phyloP scores from a whole-genome alignment of 1,284 basidiomycete species.

The Cutaneotrichosporon sp. region DNA sequence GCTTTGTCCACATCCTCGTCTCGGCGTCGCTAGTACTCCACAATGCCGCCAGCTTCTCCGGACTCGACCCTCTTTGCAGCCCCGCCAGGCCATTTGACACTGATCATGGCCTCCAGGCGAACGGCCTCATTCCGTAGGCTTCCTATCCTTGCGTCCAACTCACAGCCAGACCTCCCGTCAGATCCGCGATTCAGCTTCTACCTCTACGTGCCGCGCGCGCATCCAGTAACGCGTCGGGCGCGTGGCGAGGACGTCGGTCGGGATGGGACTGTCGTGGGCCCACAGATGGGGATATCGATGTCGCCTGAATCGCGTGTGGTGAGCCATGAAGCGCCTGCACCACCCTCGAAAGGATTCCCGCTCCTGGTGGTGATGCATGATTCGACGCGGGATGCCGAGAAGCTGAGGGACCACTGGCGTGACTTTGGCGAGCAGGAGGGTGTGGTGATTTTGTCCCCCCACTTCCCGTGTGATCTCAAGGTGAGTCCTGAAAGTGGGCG shows the following conservation, averaged over 20 bases:
- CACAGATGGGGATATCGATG: neutral
- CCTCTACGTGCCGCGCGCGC: slow-evolving; percentile 16
- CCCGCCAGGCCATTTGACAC: slow-evolving; percentile 14
- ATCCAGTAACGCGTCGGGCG: slow-evolving; percentile 17
- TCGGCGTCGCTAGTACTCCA: no score
- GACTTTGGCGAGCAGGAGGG: slow-evolving; percentile 14
- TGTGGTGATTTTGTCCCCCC: slow-evolving; percentile 15
- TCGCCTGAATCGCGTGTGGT: slow-evolving; percentile 2
- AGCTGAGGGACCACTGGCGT: slow-evolving; percentile 11
- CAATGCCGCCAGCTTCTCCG: neutral
- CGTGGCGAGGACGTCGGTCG: slow-evolving; percentile 11
- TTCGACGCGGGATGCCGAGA: slow-evolving; percentile 15
- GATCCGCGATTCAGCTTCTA: slow-evolving; percentile 16
- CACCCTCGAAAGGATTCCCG: slow-evolving; percentile 5
- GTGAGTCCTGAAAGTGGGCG: no score
- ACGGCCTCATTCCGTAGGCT: slow-evolving; percentile 8
- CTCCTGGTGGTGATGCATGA: slow-evolving; percentile 20
- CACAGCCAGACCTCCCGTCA: slow-evolving; percentile 1
- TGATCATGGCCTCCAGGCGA: slow-evolving; percentile 14
- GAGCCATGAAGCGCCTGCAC: no score
- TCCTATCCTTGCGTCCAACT: neutral
- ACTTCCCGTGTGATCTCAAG: slow-evolving; percentile 16
- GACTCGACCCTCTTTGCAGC: slow-evolving; percentile 12
- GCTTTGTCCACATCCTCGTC: no score
- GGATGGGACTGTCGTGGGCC: slow-evolving; percentile 3